Base-by-base conservation (phyloP, 2,329 filamentous ascomycete species). In the Aspergillus cejpii region DNA sequence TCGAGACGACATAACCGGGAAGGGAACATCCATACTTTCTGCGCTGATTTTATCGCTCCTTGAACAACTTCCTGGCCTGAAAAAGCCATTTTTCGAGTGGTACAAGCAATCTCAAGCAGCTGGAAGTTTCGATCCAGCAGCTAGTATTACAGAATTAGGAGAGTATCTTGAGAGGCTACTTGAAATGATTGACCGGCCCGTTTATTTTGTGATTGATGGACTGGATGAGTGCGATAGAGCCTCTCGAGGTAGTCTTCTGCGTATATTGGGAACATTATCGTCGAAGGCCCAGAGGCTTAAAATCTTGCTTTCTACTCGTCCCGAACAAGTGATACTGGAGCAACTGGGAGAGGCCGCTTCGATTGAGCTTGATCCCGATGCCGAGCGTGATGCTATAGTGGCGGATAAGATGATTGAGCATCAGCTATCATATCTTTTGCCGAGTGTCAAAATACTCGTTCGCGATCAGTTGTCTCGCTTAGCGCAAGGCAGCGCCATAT, bases 211-310 rank as follows among this genome's bases (percentile, higher is more conserved):
- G 36, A 56, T 63, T 41, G 58, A 63, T 46, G 56, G 55, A 19
- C 47, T 62, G 37, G 58, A 63, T 47, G 56, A 62, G 45, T 62
- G 55, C 42, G 56, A 61, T 38, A 47, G 44, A 41, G 41, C 27
- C 19, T 62, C 56, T 43, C 50, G 54, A 23, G 45, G 44, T 28
- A 26, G 29, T 8, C 49, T 61, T 46, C 43, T 52, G 26, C 8
- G 36, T 28, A 38, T 48, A 39, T 23, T 54, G 36, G 41, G 47
- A 48, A 47, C 41, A 33, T 46, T 53, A 21, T 45, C 39, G 23
- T 28, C 33, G 43, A 49, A 42, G 36, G 47, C 21, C 24, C 19
- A n/a, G n/a, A 38, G 41, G 6, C 45, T 53, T 31, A 51, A 54
- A 45, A 46, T 29, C 31, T 37, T 54, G 19, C 39, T 54, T 5